Percentiles rank a stretch among this genome's conserved stretches.
These are phyloP conservation scores for Acacia confusa DNA, from an alignment of 306 rosid species.

Conservation along the genomic window DNA sequence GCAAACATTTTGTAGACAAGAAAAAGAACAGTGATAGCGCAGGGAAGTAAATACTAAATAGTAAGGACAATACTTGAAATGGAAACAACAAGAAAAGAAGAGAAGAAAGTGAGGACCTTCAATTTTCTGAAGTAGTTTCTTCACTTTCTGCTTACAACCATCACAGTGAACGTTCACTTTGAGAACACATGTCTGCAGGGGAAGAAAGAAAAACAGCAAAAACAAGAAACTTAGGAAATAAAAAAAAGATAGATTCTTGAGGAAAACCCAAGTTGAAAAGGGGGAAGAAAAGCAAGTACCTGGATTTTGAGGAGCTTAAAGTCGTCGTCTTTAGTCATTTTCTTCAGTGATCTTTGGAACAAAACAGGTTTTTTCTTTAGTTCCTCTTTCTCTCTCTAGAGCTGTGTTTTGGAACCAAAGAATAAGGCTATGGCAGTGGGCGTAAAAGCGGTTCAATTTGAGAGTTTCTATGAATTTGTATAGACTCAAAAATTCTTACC, in stretches of 20 bases:
- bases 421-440: constrained; percentile 20
- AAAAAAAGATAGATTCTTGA: constrained; percentile 41
- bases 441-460: constrained; percentile 29
- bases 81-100: neutral
- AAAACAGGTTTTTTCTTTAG: constrained; percentile 19
- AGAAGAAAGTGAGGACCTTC: constrained; percentile 63
- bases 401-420: constrained; percentile 9
- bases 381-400: constrained; percentile 31
- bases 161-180: constrained; percentile 96
- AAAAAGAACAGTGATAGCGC: neutral
- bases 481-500: constrained; percentile 1
- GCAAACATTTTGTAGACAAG: neutral
- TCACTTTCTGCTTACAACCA: constrained; percentile 97
- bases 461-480: constrained; percentile 24
- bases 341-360: constrained; percentile 56
- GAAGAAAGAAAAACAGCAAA: constrained; percentile 18
- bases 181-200: constrained; percentile 81
- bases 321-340: constrained; percentile 92
- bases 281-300: constrained; percentile 43
- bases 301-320: constrained; percentile 95
- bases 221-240: constrained; percentile 31
- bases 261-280: constrained; percentile 33
- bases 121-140: constrained; percentile 91
- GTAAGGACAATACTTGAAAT: constrained; percentile 26
- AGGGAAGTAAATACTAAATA: constrained; percentile 32